Evolutionary conservation across 1,284 basidiomycete genomes (phyloP).

Genomic region (Pseudomicrostroma phylloplanum): DNA sequence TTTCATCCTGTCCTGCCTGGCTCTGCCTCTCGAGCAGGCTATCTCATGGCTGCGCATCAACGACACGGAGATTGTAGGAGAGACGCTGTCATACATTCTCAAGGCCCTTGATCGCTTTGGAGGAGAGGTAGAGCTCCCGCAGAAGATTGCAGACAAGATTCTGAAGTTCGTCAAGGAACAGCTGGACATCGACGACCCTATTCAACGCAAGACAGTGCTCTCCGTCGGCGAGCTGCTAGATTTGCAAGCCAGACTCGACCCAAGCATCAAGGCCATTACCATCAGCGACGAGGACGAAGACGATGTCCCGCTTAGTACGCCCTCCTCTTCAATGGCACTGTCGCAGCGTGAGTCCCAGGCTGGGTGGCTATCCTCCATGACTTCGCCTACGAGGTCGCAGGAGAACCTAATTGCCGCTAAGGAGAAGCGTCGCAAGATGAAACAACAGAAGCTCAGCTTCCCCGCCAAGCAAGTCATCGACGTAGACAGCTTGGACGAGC

Average conservation of each 20-base stretch:
- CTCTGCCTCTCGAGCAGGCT: slow-evolving; percentile 37
- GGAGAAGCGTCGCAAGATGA: slow-evolving; percentile 20
- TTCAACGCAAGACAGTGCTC: slow-evolving; percentile 34
- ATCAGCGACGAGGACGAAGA: slow-evolving; percentile 28
- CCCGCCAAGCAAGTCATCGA: slow-evolving; percentile 27
- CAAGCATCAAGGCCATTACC: slow-evolving; percentile 19
- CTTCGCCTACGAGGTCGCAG: neutral
- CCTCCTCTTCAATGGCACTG: neutral
- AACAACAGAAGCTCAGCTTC: slow-evolving; percentile 37
- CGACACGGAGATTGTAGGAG: slow-evolving; percentile 43
- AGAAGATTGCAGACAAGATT: slow-evolving; percentile 28
- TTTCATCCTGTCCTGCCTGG: slow-evolving; percentile 27
- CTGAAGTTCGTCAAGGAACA: slow-evolving; percentile 40
- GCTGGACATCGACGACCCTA: slow-evolving; percentile 28
- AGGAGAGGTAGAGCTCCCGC: slow-evolving; percentile 27
- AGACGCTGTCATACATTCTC: slow-evolving; percentile 38
- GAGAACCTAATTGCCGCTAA: neutral
- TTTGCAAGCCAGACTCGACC: slow-evolving; percentile 30
- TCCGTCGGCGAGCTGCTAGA: slow-evolving; percentile 34
- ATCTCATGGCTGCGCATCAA: slow-evolving; percentile 48
- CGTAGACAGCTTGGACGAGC: slow-evolving; percentile 17
- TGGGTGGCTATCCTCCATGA: neutral
- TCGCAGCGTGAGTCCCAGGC: neutral
- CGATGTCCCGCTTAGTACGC: slow-evolving; percentile 2
- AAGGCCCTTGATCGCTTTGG: slow-evolving; percentile 35